Base-by-base conservation (phyloP, 163 green algal species). In the Trebouxia gelatinosa region DNA sequence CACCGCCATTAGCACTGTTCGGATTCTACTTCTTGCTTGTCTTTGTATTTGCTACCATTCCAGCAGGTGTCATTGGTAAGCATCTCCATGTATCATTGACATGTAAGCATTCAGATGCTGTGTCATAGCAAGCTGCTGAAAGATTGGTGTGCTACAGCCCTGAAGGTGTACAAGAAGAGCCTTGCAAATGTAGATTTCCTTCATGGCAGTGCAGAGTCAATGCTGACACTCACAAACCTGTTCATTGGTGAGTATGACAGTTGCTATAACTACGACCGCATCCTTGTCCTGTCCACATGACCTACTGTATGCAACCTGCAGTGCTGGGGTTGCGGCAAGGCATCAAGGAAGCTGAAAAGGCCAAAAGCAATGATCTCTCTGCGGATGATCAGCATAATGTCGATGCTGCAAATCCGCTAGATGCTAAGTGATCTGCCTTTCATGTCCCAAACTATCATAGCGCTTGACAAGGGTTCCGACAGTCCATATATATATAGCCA, bases 131-230 rank as follows among this genome's bases (percentile, higher is more conserved):
- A n/a, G n/a, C n/a, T 59, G 48, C 3, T 59, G 48, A 23, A 59
- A 29, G 26, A 11, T 32, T 2, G 57, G 11, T 66, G 21, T 77
- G n/a, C 5, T 85, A 72, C 88, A 97, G 92, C 95, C 78, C 98
- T 98, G 77, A 83, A 85, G 2, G 80, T 92, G 23, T 98, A 96
- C 72, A 87, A 87, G 50, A 93, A 87, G 0, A 92, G 82, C 0
- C 87, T 99, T 1, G 95, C 96, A 7, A 98, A 99, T 65, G 93
- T 99, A 26, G 96, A 99, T 90, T 97, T 89, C 88, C 89, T 99
- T 32, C 96, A 99, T 84, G 96, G 96, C 23, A 82, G 66, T 31
- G 94, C 95, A 9, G 96, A 99, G 88, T 94, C 87, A 5, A 78
- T 99, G 66, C 88, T 99, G 35, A 98, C 96, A 4, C 65, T 98